These are phyloP conservation scores for Rhododendron molle DNA, from an alignment of 148 eudicot species.

Conservation along the genomic window DNA sequence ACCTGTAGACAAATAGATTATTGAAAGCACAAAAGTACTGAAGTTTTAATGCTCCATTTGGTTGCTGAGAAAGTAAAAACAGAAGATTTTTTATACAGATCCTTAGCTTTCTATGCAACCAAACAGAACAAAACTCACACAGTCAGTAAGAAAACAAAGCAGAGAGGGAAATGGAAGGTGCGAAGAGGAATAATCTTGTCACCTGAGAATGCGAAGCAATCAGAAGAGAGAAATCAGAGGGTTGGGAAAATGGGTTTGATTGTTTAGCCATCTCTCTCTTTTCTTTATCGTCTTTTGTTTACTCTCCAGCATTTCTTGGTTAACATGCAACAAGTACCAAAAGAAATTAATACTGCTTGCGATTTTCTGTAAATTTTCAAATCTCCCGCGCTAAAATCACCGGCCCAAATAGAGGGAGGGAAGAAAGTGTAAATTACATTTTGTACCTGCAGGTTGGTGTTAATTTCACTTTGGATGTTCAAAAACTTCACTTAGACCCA, in stretches of 20 bases:
- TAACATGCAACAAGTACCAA: not conserved
- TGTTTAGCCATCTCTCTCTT: conserved; percentile 13
- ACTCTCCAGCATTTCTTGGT: not conserved
- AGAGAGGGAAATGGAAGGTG: not conserved
- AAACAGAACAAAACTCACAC: not conserved
- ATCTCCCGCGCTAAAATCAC: conserved; percentile 9
- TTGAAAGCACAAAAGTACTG: not conserved
- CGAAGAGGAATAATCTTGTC: not conserved
- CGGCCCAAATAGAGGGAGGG: not conserved
- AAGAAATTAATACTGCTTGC: not conserved
- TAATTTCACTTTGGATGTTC: not conserved
- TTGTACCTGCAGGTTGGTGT: not conserved
- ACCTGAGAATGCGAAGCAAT: conserved; percentile 4
- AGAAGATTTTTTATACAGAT: not conserved
- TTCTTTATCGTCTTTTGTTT: not conserved
- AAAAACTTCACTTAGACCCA: not conserved
- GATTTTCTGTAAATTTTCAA: not conserved
- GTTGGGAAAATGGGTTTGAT: not conserved
- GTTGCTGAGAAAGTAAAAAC: not conserved
- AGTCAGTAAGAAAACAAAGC: not conserved
- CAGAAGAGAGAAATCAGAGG: not conserved
- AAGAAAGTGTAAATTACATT: not conserved
- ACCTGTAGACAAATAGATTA: not conserved
- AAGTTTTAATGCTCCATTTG: not conserved
- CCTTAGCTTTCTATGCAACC: not conserved